Evolutionary conservation across 1,284 basidiomycete species (phyloP), one percentile per base, ranked within the genome.

Genomic region (Anthracocystis setariae): DNA sequence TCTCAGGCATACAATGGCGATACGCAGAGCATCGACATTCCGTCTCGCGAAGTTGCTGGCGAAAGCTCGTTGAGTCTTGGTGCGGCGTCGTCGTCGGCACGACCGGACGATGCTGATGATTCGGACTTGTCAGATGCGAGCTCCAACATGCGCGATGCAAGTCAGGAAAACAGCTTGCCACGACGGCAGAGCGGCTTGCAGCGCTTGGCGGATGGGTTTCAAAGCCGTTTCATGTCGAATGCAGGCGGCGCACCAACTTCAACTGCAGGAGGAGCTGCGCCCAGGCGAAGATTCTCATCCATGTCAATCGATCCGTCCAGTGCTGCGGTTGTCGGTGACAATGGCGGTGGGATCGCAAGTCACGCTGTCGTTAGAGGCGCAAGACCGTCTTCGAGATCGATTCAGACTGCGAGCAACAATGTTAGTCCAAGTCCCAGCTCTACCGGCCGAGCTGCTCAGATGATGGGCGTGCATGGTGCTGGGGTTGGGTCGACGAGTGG

Each of bases 11-110:
- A 64, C 43, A 58, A 56, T 13, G 62, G 56, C 8, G 64, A 65
- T 17, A 67, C 64, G 21, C 64, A 64, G 50, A 72, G 69, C 49
- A 63, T 66, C 32, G 55, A 66, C 37, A 52, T 33, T 40, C 62
- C 47, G 24, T 37, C 32, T 5, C 44, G 53, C 17, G 53, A 25
- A 20, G 40, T 47, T 9, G 24, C 39, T 3, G 54, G 37, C 10
- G 58, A 61, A 37, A 64, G 61, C 55, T 53, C 45, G 15, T 8
- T 58, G 50, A 52, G 54, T 23, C 39, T 57, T 18, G 47, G 49
- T 15, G 48, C 45, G 18, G 17, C 29, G 18, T 53, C 49, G 18
- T 53, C 49, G 7, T 46, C 33, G 12, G 27, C 21, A 18, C 21
- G 40, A 24, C 51, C 32, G 29, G 32, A 64, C 33, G 57, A 70